phyloP scores from a whole-genome alignment of 2,329 filamentous ascomycete genomes.

The Daldinia sp. region DNA sequence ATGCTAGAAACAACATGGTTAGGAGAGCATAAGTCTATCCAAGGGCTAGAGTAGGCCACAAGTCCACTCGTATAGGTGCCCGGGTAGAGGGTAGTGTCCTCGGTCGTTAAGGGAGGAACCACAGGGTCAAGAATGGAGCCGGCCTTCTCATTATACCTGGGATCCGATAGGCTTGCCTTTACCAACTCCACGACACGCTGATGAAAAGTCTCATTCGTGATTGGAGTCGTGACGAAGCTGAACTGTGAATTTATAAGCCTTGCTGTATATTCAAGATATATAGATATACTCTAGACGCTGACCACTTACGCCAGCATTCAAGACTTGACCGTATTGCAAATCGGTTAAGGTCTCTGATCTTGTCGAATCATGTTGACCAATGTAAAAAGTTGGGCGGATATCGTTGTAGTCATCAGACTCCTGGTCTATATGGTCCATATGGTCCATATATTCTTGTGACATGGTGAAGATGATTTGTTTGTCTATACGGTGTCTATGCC shows the following conservation, averaged over 20 bases:
- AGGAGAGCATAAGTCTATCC: slow-evolving; percentile 88
- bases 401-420: slow-evolving; percentile 56
- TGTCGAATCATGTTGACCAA: slow-evolving; percentile 77
- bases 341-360: slow-evolving; percentile 68
- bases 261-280: slow-evolving; percentile 2
- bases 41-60: slow-evolving; percentile 82
- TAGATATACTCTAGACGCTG: not conserved
- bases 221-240: slow-evolving; percentile 78
- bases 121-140: slow-evolving; percentile 63
- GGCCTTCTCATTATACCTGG: slow-evolving; percentile 56
- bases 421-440: slow-evolving; percentile 1
- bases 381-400: slow-evolving; percentile 65
- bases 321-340: slow-evolving; percentile 70
- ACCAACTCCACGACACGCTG: slow-evolving; percentile 71
- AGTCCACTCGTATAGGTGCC: slow-evolving; percentile 74
- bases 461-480: slow-evolving; percentile 26
- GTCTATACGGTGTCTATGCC: no score
- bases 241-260: slow-evolving; percentile 61
- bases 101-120: slow-evolving; percentile 75
- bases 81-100: slow-evolving; percentile 79
- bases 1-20: slow-evolving; percentile 86
- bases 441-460: slow-evolving; percentile 35
- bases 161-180: slow-evolving; percentile 59
- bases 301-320: slow-evolving; percentile 71
- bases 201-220: slow-evolving; percentile 79